Conservation (phyloP, 1,284 basidiomycete genomes). For the Flammula alnicola region DNA sequence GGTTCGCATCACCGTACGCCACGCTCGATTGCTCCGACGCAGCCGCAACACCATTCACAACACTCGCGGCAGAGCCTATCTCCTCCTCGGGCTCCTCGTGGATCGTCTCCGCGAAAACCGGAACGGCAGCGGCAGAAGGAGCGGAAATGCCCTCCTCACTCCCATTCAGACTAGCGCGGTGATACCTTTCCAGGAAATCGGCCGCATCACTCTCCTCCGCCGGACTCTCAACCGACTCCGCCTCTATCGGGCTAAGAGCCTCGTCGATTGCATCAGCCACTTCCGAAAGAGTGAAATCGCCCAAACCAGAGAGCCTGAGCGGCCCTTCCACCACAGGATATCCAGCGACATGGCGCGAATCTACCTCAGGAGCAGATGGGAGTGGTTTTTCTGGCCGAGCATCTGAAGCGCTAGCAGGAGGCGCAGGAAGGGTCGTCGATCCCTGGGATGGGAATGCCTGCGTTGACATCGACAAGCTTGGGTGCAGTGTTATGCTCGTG, state of each 20-base stretch:
- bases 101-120: neutral
- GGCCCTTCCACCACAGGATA: no score
- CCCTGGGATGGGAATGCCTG: neutral
- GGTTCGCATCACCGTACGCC: neutral
- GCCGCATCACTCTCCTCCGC: neutral
- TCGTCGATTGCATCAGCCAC: no score
- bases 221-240: constrained; percentile 4
- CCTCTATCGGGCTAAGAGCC: neutral
- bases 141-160: constrained; percentile 14
- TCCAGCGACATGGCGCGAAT: no score
- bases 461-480: neutral
- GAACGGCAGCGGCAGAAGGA: neutral
- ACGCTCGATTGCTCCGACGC: neutral
- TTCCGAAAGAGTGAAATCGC: no score
- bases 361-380: no score
- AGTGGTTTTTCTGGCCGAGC: no score
- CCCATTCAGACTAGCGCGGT: constrained; percentile 9
- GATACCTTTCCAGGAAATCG: constrained; percentile 17
- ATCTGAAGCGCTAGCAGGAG: no score
- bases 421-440: no score
- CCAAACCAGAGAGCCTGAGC: no score
- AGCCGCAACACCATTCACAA: neutral
- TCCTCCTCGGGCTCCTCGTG: neutral
- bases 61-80: no score
- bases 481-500: neutral